Evolutionary conservation across 2,329 filamentous ascomycete species (phyloP).

Genomic region (Apiospora saccharicola): DNA sequence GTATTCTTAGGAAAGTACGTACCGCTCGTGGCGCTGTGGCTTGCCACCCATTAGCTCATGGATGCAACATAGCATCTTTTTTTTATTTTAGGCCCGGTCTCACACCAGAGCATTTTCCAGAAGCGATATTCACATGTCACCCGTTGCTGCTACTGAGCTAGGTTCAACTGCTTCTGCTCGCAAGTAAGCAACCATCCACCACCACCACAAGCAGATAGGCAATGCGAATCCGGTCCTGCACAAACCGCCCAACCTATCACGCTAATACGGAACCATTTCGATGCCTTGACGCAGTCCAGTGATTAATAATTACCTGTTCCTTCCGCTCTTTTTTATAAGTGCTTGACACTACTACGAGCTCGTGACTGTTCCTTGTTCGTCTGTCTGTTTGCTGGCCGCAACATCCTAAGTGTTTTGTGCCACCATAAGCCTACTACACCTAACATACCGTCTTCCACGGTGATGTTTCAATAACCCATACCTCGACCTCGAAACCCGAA

Average conservation of each 20-base stretch:
- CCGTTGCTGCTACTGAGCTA: background rate
- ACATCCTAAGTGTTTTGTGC: background rate
- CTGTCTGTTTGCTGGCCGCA: background rate
- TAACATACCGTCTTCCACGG: background rate
- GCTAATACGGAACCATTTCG: constrained; percentile 9
- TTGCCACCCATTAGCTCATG: background rate
- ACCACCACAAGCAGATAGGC: background rate
- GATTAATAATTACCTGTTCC: constrained; percentile 12
- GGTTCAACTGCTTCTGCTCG: background rate
- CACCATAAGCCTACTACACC: background rate
- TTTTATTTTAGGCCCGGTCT: background rate
- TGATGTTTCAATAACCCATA: constrained; percentile 1
- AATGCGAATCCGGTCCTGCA: constrained; percentile 4
- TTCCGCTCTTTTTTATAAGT: background rate
- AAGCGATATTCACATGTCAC: constrained; percentile 14
- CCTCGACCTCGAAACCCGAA: background rate
- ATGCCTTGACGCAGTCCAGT: background rate
- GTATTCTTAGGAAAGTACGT: too few relatives aligned
- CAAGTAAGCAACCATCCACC: constrained; percentile 18
- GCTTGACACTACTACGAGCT: background rate
- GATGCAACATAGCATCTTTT: constrained; percentile 10
- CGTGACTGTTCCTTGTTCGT: background rate
- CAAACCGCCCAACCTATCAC: background rate
- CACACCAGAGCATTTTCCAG: background rate
- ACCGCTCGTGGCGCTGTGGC: background rate